Percentiles rank a stretch among this genome's conserved stretches.
Evolutionary conservation across 371 early-diverging fungal species (phyloP).

Genomic region (Mortierella sp.): DNA sequence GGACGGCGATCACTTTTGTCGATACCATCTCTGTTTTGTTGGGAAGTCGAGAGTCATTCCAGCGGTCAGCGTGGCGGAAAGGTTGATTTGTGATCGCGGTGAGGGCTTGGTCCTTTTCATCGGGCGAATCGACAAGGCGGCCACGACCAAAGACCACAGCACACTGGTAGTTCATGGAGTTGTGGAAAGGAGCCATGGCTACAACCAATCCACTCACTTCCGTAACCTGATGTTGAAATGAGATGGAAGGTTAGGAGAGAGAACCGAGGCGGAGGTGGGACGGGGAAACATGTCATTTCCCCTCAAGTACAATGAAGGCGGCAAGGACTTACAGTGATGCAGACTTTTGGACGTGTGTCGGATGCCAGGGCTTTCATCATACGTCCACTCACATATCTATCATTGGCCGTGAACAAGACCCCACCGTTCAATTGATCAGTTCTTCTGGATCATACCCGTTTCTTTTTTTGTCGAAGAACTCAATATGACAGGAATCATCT

Average conservation of each 20-base stretch:
- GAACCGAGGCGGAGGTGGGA: too few relatives aligned
- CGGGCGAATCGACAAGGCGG: slow-evolving; percentile 44
- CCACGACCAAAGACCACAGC: slow-evolving; percentile 56
- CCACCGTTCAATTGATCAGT: too few relatives aligned
- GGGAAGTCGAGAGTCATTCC: slow-evolving; percentile 48
- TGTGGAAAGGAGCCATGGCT: slow-evolving; percentile 57
- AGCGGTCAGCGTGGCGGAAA: slow-evolving; percentile 51
- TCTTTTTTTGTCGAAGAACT: too few relatives aligned
- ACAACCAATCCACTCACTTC: slow-evolving; percentile 55
- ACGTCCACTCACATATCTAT: slow-evolving; percentile 54
- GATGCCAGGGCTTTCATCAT: slow-evolving; percentile 56
- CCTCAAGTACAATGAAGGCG: too few relatives aligned
- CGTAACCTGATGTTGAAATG: slow-evolving; percentile 27
- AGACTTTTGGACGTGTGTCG: slow-evolving; percentile 36
- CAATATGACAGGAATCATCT: too few relatives aligned
- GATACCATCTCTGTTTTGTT: slow-evolving; percentile 47
- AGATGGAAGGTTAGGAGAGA: too few relatives aligned
- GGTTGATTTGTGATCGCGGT: slow-evolving; percentile 55
- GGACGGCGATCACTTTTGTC: slow-evolving; percentile 57
- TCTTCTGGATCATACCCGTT: too few relatives aligned
- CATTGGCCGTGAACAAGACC: too few relatives aligned
- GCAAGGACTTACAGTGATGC: slow-evolving; percentile 52
- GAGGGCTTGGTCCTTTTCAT: slow-evolving; percentile 54
- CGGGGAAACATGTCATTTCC: too few relatives aligned
- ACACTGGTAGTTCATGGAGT: slow-evolving; percentile 57